Base-by-base conservation (phyloP, 2,329 filamentous ascomycete genomes). In the Epichloe glyceriae region DNA sequence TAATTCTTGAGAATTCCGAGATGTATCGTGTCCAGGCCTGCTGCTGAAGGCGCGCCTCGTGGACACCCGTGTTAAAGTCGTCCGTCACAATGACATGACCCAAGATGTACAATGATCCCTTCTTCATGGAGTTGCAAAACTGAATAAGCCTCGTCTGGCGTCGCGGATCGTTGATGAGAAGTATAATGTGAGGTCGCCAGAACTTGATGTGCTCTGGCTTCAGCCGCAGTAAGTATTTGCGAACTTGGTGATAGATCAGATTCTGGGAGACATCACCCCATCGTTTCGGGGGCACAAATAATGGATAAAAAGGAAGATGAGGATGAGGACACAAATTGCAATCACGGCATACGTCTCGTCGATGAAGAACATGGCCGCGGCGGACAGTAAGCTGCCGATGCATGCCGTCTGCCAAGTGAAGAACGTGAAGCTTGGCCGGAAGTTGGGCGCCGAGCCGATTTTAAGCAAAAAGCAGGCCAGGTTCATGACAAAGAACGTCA, bases 191-290 rank as follows among this genome's bases (percentile, higher is more conserved):
- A 0, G 88, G 88, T 48, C 88, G 77, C 88, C 89, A 95, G 63
- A 94, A 95, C 61, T 95, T 95, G 65, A 95, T 89, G 62, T 95
- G 88, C 59, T 95, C 88, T 37, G 88, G 87, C 47, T 81, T 83
- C 33, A 95, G 71, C n/a, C 88, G 80, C 33, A 95, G 71, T 33
- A 95, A 69, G 61, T 95, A 94, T 60, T 95, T 95, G 53, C 88
- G 79, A 14, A 94, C 88, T 69, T 95, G 88, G 54, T 80, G 56
- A 61, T 94, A 95, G 49, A 95, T 94, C 54, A 95, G 70, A 59
- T 87, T 90, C 60, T 95, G 88, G 8, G 86, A 90, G 17, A 95
- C 88, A 64, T 94, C 88, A 1, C 88, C 88, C 88, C 88, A 95
- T 37, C 85, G 80, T 62, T 94, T 95, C 0, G 88, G 88, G 1